A percentile compares a stretch with the other conserved stretches of the same genome.
phyloP scores from a whole-genome alignment of 108 stramenopile species.

The Pseudonitzschia multiseries region DNA sequence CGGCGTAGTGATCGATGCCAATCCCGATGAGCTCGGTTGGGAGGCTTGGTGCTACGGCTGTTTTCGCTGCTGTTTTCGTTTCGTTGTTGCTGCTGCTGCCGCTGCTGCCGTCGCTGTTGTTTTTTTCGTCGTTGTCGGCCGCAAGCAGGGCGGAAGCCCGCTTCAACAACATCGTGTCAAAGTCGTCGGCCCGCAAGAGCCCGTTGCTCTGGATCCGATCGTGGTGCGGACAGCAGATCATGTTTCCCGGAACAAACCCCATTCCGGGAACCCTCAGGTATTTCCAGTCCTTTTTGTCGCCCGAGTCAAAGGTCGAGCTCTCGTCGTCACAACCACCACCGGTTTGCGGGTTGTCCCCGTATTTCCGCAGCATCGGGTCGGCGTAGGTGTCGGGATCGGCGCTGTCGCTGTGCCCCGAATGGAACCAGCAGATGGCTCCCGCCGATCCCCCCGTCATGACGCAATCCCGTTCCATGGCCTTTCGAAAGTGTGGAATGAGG shows the following conservation, averaged over 20 bases:
- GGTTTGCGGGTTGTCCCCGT: neutral
- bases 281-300: conserved; percentile 48
- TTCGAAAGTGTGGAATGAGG: conserved; percentile 47
- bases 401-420: conserved; percentile 72
- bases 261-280: conserved; percentile 63
- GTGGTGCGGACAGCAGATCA: conserved; percentile 64
- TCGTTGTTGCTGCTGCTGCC: too few relatives aligned
- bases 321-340: neutral
- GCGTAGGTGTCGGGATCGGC: conserved; percentile 46
- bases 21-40: conserved; percentile 41
- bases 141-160: conserved; percentile 11
- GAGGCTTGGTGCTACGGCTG: too few relatives aligned
- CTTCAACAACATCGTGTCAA: conserved; percentile 63
- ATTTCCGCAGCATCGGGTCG: conserved; percentile 27
- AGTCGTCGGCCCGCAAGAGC: conserved; percentile 61
- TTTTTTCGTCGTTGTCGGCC: neutral
- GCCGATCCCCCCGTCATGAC: conserved; percentile 66
- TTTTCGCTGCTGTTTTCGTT: too few relatives aligned
- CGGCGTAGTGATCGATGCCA: conserved; percentile 83
- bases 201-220: conserved; percentile 80
- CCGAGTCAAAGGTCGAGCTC: neutral
- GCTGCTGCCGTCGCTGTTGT: too few relatives aligned
- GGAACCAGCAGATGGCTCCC: conserved; percentile 90
- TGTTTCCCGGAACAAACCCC: conserved; percentile 58
- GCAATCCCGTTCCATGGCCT: conserved; percentile 32